Conservation (phyloP, 2,329 filamentous ascomycete species). For the Ceratocystis papillata region DNA sequence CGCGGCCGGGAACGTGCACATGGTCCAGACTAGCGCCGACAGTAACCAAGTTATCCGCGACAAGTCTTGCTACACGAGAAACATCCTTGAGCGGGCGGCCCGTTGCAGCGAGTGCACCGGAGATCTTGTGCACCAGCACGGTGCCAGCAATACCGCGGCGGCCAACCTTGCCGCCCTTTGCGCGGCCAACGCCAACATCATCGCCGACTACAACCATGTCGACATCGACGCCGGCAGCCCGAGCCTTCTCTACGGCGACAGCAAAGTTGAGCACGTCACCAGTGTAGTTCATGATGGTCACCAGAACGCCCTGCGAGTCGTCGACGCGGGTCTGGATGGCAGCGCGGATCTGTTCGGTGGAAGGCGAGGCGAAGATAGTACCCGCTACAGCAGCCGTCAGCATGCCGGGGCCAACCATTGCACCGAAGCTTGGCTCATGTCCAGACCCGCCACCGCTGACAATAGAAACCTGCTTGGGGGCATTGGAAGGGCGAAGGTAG, state of each 20-base stretch:
- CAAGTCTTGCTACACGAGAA: conserved; percentile 57
- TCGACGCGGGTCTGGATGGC: conserved; percentile 65
- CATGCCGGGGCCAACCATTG: conserved; percentile 72
- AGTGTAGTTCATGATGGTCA: conserved; percentile 95
- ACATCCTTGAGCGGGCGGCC: conserved; percentile 61
- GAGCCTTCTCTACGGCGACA: conserved; percentile 84
- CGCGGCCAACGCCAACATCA: conserved; percentile 78
- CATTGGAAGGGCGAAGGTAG: conserved; percentile 52
- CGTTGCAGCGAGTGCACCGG: conserved; percentile 67
- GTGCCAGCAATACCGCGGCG: conserved; percentile 84
- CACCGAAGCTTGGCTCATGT: conserved; percentile 80
- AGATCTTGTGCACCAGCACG: conserved; percentile 82
- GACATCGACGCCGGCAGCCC: conserved; percentile 61
- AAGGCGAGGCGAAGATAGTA: conserved; percentile 75
- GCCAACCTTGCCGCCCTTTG: conserved; percentile 80
- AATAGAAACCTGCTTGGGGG: conserved; percentile 59
- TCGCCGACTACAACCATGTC: conserved; percentile 90
- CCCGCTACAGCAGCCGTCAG: conserved; percentile 74
- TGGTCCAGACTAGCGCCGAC: conserved; percentile 79
- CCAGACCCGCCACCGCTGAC: conserved; percentile 82
- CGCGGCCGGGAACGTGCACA: conserved; percentile 83
- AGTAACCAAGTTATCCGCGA: conserved; percentile 66
- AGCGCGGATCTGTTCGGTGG: conserved; percentile 68
- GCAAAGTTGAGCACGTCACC: conserved; percentile 86
- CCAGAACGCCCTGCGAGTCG: conserved; percentile 61